Conservation (phyloP, 2,329 filamentous ascomycete genomes). For the Nigrograna mackinnonii region DNA sequence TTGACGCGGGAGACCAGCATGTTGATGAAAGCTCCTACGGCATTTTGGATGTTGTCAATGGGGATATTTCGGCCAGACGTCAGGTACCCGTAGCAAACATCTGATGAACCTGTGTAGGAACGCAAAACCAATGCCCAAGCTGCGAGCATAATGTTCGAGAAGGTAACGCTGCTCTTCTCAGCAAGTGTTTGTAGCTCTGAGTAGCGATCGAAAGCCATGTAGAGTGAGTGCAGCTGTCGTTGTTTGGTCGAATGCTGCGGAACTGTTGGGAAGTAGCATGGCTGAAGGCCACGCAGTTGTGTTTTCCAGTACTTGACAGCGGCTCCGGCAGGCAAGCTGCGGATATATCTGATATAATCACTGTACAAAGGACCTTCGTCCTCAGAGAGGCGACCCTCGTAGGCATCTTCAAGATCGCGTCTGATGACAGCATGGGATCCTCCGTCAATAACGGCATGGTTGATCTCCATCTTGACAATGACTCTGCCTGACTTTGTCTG, state of each 20-base stretch:
- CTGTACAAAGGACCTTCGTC: conserved; percentile 35
- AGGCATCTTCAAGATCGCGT: conserved; percentile 33
- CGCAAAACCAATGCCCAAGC: conserved; percentile 36
- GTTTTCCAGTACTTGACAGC: conserved; percentile 35
- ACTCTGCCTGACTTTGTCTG: conserved; percentile 30
- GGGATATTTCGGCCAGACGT: conserved; percentile 48
- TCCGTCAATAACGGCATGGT: conserved; percentile 39
- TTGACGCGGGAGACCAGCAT: conserved; percentile 37
- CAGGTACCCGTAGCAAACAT: conserved; percentile 42
- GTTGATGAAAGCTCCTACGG: conserved; percentile 51
- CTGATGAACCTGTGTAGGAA: conserved; percentile 29
- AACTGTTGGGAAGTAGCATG: conserved; percentile 35
- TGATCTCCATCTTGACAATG: conserved; percentile 38
- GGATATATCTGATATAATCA: conserved; percentile 39
- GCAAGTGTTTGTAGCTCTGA: conserved; percentile 31
- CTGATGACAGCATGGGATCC: conserved; percentile 33
- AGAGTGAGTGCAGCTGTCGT: conserved; percentile 27
- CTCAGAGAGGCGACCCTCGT: conserved; percentile 24
- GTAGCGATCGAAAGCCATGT: conserved; percentile 32
- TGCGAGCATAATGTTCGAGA: conserved; percentile 36
- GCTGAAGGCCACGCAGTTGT: conserved; percentile 29
- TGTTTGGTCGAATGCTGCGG: conserved; percentile 24
- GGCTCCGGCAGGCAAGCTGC: conserved; percentile 17
- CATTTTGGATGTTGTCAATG: conserved; percentile 49
- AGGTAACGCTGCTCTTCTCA: conserved; percentile 27